Evolutionary conservation across 2,329 filamentous ascomycete species (phyloP).

Genomic region (Juglanconis sp.): DNA sequence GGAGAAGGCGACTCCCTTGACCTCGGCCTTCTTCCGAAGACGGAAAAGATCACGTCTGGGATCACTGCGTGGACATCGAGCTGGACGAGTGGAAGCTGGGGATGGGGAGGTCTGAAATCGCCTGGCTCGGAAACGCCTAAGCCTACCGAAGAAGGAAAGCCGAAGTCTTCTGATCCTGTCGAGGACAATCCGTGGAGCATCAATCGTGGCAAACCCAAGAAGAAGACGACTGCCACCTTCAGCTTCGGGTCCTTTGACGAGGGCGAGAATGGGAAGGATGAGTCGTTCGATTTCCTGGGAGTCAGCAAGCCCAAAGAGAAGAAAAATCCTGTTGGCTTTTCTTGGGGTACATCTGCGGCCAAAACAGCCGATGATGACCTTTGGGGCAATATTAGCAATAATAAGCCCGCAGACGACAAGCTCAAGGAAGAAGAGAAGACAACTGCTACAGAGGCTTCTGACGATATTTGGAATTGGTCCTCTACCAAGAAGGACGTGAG

Average conservation of each 20-base stretch:
- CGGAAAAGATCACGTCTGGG: constrained; percentile 20
- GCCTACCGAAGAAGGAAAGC: constrained; percentile 32
- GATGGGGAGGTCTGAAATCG: constrained; percentile 29
- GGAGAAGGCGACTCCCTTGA: constrained; percentile 47
- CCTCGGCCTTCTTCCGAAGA: constrained; percentile 43
- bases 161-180: constrained; percentile 36
- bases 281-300: constrained; percentile 17
- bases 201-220: constrained; percentile 48
- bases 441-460: constrained; percentile 20
- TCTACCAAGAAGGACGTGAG: constrained; percentile 19
- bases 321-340: constrained; percentile 28
- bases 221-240: constrained; percentile 43
- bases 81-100: constrained; percentile 50
- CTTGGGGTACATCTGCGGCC: constrained; percentile 28
- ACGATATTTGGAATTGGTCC: constrained; percentile 16
- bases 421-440: constrained; percentile 16
- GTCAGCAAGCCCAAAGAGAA: constrained; percentile 27
- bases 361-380: constrained; percentile 38
- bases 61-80: constrained; percentile 60
- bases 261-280: constrained; percentile 31
- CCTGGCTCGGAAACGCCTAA: constrained; percentile 19
- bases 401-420: constrained; percentile 26
- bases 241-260: constrained; percentile 48
- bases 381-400: constrained; percentile 16
- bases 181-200: constrained; percentile 50